Percentiles rank a stretch among this genome's conserved stretches.
Conservation (phyloP, 2,329 filamentous ascomycete genomes). For the Alternaria atra region DNA sequence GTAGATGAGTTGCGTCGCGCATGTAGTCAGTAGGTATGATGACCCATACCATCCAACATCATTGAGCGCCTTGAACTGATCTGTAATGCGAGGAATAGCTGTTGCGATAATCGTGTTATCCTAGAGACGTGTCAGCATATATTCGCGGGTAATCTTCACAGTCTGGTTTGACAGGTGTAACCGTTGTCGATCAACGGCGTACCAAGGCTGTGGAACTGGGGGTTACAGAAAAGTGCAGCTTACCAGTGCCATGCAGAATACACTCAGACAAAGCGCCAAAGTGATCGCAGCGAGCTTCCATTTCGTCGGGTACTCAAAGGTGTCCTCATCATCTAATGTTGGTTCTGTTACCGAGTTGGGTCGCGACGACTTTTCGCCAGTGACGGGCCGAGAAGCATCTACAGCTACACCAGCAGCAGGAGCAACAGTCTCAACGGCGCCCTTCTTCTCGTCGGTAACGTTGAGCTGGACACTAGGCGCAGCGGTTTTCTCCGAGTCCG, state of each 20-base stretch:
- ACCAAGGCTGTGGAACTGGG: conserved; percentile 4
- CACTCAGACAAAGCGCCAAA: conserved; percentile 45
- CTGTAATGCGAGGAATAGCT: conserved; percentile 59
- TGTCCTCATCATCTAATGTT: conserved; percentile 35
- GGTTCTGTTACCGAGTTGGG: conserved; percentile 28
- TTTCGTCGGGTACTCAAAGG: conserved; percentile 47
- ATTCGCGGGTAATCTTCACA: background rate
- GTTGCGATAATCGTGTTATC: conserved; percentile 61
- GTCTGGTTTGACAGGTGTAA: background rate
- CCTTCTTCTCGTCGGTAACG: conserved; percentile 38
- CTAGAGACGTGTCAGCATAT: conserved; percentile 20
- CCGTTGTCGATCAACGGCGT: conserved; percentile 7
- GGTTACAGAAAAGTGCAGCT: conserved; percentile 11
- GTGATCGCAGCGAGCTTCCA: conserved; percentile 47
- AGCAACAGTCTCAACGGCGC: conserved; percentile 30
- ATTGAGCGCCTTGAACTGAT: conserved; percentile 57
- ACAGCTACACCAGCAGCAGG: conserved; percentile 34
- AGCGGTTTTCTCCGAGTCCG: conserved; percentile 46
- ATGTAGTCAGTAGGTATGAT: conserved; percentile 55
- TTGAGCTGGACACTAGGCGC: conserved; percentile 37
- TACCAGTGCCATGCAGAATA: conserved; percentile 53
- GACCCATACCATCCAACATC: conserved; percentile 59
- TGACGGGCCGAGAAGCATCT: conserved; percentile 22
- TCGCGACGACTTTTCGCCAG: conserved; percentile 23
- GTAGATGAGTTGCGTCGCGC: conserved; percentile 52